A percentile compares a stretch with the other conserved stretches of the same genome.
phyloP scores from a whole-genome alignment of 1,139 yeast genomes.

The Trichomonascaceae sp. region DNA sequence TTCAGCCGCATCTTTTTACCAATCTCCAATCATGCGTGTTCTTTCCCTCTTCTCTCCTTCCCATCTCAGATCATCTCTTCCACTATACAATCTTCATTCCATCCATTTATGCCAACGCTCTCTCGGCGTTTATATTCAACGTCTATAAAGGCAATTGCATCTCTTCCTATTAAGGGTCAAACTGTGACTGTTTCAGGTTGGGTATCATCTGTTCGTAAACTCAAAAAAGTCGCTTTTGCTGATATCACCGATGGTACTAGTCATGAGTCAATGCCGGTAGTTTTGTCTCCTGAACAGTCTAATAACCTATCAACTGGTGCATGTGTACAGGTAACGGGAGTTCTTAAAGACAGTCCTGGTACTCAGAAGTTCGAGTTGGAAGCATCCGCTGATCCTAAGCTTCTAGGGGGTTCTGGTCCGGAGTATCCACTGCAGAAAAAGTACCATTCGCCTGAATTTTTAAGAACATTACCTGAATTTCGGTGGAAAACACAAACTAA shows the following conservation, averaged over 20 bases:
- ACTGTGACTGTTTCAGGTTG: constrained; percentile 51
- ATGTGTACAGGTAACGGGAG: constrained; percentile 43
- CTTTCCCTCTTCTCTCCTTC: background rate
- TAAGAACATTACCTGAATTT: constrained; percentile 67
- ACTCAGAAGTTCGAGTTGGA: constrained; percentile 43
- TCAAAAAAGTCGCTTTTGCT: constrained; percentile 73
- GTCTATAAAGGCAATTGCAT: background rate
- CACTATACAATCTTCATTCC: background rate
- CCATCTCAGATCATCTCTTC: background rate
- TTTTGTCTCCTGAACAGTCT: constrained; percentile 32
- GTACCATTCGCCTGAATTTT: constrained; percentile 54
- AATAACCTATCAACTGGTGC: constrained; percentile 38
- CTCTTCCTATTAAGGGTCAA: constrained; percentile 13
- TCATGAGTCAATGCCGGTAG: constrained; percentile 51
- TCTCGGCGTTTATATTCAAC: background rate
- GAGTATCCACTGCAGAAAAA: constrained; percentile 83
- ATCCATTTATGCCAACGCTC: background rate
- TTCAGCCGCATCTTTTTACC: background rate
- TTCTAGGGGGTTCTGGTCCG: constrained; percentile 45
- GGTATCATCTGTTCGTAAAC: constrained; percentile 61
- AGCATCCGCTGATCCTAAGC: constrained; percentile 29
- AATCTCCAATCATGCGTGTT: background rate
- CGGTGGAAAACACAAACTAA: constrained; percentile 68
- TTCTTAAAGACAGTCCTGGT: constrained; percentile 26
- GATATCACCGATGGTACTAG: constrained; percentile 76